A percentile compares a stretch with the other conserved stretches of the same genome.
phyloP scores from a whole-genome alignment of 805 yeast genomes.

The Wickerhamia fluorescens region DNA sequence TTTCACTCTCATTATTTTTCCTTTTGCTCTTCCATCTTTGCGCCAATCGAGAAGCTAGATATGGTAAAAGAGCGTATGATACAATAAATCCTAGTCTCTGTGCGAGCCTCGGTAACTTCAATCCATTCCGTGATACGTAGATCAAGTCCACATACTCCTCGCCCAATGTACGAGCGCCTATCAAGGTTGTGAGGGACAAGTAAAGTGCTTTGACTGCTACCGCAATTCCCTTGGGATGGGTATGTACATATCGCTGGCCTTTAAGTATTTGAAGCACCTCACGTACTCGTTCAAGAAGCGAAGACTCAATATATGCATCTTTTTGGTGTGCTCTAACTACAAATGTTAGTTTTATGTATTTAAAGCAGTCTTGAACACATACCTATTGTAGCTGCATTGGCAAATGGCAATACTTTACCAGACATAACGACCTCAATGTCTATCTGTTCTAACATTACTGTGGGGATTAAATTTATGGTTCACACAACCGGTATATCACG shows the following conservation, averaged over 20 bases:
- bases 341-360: conserved; percentile 9
- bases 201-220: conserved; percentile 55
- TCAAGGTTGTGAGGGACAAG: conserved; percentile 64
- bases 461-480: too few species aligned
- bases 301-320: conserved; percentile 64
- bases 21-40: conserved; percentile 8
- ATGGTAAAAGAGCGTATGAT: conserved; percentile 60
- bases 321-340: conserved; percentile 89
- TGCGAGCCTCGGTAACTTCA: conserved; percentile 35
- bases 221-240: conserved; percentile 55
- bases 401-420: conserved; percentile 43
- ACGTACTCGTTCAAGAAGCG: conserved; percentile 47
- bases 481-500: too few species aligned
- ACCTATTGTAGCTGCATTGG: conserved; percentile 84
- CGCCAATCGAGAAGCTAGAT: conserved; percentile 30
- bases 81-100: conserved; percentile 53
- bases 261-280: conserved; percentile 49
- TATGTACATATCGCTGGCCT: conserved; percentile 60
- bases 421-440: neutral
- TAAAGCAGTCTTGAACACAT: conserved; percentile 18
- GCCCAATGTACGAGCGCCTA: conserved; percentile 79
- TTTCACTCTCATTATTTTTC: conserved; percentile 13
- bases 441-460: too few species aligned
- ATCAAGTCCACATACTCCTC: conserved; percentile 87
- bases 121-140: conserved; percentile 53